Evolutionary conservation across 2,329 filamentous ascomycete species (phyloP).

Genomic region (Magnaporthales sp.): DNA sequence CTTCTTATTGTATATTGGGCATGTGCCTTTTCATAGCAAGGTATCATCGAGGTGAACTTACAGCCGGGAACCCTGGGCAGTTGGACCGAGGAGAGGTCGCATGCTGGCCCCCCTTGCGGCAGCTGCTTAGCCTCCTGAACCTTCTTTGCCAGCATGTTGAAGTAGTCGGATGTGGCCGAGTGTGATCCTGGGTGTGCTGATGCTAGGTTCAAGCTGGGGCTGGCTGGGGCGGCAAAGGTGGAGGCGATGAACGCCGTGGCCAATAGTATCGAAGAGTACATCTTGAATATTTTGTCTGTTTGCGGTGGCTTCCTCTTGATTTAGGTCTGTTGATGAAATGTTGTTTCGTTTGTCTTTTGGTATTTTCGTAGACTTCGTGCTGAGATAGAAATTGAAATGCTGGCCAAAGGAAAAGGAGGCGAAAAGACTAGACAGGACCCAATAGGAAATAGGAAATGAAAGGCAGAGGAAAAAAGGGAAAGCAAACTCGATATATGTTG

Average conservation of each 20-base stretch:
- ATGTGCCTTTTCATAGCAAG: background rate
- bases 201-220: slow-evolving; percentile 33
- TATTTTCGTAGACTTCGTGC: slow-evolving; percentile 3
- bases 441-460: slow-evolving; percentile 8
- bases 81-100: slow-evolving; percentile 43
- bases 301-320: background rate
- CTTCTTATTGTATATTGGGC: slow-evolving; percentile 11
- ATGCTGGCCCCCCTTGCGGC: slow-evolving; percentile 30
- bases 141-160: slow-evolving; percentile 49
- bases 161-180: slow-evolving; percentile 48
- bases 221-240: slow-evolving; percentile 35
- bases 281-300: slow-evolving; percentile 17
- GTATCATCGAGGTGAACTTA: slow-evolving; percentile 6
- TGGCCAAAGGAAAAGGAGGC: slow-evolving; percentile 7
- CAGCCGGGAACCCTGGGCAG: slow-evolving; percentile 37
- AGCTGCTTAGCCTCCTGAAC: slow-evolving; percentile 37
- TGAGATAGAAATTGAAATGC: slow-evolving; percentile 5
- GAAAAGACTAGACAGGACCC: slow-evolving; percentile 8
- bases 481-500: slow-evolving; percentile 5
- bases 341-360: background rate
- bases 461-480: slow-evolving; percentile 7
- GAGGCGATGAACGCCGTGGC: slow-evolving; percentile 36
- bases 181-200: slow-evolving; percentile 30
- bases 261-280: slow-evolving; percentile 39
- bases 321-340: background rate